These are phyloP conservation scores for Penicillium sp. DNA, from an alignment of 2,329 filamentous ascomycete genomes.

Conservation along the genomic window DNA sequence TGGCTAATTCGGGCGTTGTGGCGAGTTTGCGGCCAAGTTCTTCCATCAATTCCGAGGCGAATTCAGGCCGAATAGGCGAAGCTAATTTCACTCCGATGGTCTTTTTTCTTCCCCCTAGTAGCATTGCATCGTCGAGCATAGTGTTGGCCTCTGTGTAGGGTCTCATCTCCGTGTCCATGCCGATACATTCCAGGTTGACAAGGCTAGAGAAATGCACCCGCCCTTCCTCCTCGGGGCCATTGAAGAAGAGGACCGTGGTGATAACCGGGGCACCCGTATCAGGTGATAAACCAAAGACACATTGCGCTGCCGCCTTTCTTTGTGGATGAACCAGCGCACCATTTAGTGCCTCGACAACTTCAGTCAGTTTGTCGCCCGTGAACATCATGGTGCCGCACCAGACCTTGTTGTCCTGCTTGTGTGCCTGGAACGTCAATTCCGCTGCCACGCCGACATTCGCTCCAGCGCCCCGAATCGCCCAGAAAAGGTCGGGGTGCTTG, in stretches of 20 bases:
- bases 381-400: slow-evolving; percentile 21
- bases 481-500: slow-evolving; percentile 47
- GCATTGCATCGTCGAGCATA: slow-evolving; percentile 26
- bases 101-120: slow-evolving; percentile 30
- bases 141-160: slow-evolving; percentile 40
- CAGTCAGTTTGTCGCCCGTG: neutral
- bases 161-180: slow-evolving; percentile 31
- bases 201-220: slow-evolving; percentile 33
- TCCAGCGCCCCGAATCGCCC: slow-evolving; percentile 44
- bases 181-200: slow-evolving; percentile 32
- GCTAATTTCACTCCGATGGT: slow-evolving; percentile 41
- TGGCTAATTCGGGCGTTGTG: slow-evolving; percentile 20
- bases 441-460: slow-evolving; percentile 44
- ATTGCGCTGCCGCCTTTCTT: slow-evolving; percentile 18
- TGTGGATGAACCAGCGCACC: slow-evolving; percentile 15
- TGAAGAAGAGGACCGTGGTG: slow-evolving; percentile 28
- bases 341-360: slow-evolving; percentile 19
- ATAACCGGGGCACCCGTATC: slow-evolving; percentile 17
- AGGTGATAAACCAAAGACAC: slow-evolving; percentile 24
- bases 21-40: slow-evolving; percentile 26
- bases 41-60: slow-evolving; percentile 25
- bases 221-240: slow-evolving; percentile 33
- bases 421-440: slow-evolving; percentile 35
- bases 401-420: slow-evolving; percentile 22
- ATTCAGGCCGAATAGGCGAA: slow-evolving; percentile 33